These are phyloP conservation scores for Neurospora pannonica DNA, from an alignment of 495 filamentous ascomycete species.

Conservation along the genomic window DNA sequence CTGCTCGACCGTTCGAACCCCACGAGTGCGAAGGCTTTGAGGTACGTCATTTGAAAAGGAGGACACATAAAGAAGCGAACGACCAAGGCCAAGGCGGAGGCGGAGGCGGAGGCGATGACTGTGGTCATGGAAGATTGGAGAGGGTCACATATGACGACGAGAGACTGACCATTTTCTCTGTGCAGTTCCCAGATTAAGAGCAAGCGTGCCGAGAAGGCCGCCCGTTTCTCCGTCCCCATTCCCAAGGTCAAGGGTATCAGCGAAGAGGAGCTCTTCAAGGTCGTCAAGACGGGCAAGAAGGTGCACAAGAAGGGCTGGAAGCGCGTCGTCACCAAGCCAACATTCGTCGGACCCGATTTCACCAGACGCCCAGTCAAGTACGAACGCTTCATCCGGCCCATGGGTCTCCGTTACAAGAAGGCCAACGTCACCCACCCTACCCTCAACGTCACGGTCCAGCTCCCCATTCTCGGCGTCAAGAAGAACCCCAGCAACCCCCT, in stretches of 20 bases:
- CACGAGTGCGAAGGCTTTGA: conserved; percentile 79
- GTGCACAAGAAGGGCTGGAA: conserved; percentile 70
- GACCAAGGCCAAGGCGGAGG: neutral
- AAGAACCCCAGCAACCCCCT: conserved; percentile 96
- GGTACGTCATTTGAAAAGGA: conserved; percentile 66
- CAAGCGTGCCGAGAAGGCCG: conserved; percentile 75
- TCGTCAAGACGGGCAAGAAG: conserved; percentile 82
- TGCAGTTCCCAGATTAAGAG: conserved; percentile 24
- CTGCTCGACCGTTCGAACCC: conserved; percentile 82
- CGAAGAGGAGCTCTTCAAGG: conserved; percentile 98
- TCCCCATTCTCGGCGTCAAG: conserved; percentile 91
- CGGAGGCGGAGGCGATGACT: neutral
- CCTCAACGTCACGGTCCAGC: conserved; percentile 52
- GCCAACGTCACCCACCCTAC: conserved; percentile 72
- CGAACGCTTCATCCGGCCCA: conserved; percentile 55
- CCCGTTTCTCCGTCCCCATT: conserved; percentile 89
- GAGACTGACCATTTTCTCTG: neutral
- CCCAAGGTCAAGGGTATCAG: conserved; percentile 90
- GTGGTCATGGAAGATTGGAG: neutral
- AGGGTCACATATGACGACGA: neutral
- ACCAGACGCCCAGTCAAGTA: conserved; percentile 88
- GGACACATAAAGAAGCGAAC: conserved; percentile 43
- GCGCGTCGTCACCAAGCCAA: conserved; percentile 73
- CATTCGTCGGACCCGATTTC: conserved; percentile 75
- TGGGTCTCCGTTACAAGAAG: conserved; percentile 88